A percentile compares a stretch with the other conserved stretches of the same genome.
These are phyloP conservation scores for Microbotryum lychnidis-dioicae DNA, from an alignment of 1,284 basidiomycete genomes.

Conservation along the genomic window DNA sequence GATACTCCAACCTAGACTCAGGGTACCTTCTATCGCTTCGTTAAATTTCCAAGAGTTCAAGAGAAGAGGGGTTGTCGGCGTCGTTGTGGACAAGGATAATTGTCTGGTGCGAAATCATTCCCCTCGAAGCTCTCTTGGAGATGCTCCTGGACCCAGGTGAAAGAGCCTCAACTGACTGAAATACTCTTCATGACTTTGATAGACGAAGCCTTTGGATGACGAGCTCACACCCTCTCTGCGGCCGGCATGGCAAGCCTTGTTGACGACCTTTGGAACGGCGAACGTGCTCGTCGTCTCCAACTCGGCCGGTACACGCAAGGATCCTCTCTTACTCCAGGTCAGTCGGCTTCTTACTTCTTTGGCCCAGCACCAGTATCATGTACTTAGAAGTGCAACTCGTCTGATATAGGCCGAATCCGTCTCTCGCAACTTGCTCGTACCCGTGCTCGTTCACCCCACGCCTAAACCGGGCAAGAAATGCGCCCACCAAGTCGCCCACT, in stretches of 20 bases:
- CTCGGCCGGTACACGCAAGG: constrained; percentile 73
- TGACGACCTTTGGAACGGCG: constrained; percentile 61
- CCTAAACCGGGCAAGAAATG: constrained; percentile 65
- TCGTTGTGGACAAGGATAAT: constrained; percentile 96
- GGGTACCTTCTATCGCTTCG: constrained; percentile 53
- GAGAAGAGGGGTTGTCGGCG: constrained; percentile 70
- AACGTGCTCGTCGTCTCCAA: constrained; percentile 89
- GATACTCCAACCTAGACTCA: constrained; percentile 9
- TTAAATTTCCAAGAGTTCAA: constrained; percentile 74
- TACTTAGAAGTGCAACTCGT: background rate
- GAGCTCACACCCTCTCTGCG: constrained; percentile 19
- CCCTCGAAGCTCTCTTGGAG: no score
- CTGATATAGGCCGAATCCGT: constrained; percentile 69
- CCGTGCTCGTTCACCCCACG: constrained; percentile 67
- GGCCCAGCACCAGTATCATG: background rate
- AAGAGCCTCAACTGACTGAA: background rate
- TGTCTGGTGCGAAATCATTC: constrained; percentile 58
- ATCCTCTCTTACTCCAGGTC: constrained; percentile 71
- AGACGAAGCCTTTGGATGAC: constrained; percentile 39
- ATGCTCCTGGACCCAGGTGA: background rate
- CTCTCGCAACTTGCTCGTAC: constrained; percentile 62
- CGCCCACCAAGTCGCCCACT: constrained; percentile 56
- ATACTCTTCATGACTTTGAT: background rate
- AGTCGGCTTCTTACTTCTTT: constrained; percentile 32
- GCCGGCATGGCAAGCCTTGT: constrained; percentile 64